Base-by-base conservation (phyloP, 2,329 filamentous ascomycete species). In the Colletotrichum orbiculare region DNA sequence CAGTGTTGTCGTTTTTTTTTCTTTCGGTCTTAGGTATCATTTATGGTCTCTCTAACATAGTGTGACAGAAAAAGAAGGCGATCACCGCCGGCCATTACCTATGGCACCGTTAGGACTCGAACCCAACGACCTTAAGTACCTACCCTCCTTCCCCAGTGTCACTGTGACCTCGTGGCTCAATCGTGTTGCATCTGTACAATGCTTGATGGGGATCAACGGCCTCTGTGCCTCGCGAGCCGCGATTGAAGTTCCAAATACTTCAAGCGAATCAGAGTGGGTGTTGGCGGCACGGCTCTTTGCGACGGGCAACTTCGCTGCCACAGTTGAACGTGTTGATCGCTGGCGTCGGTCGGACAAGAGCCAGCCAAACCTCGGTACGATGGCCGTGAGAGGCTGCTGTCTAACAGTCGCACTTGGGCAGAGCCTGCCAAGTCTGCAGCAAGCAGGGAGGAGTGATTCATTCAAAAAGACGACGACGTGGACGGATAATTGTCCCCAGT, bases 231-330 rank as follows among this genome's bases (percentile, higher is more conserved):
- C 41, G 46, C 38, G 7, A 38, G 39, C 39, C 2, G 6, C 42
- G 9, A 33, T 6, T 17, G 39, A 4, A 39, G 10, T 15, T 35
- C 37, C 49, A 37, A 37, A 35, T 54, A 45, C 13, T 6, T 6
- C 41, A 13, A 37, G 54, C 64, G 60, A 66, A 64, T 66, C 38
- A 66, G 8, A 38, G 11, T 33, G 25, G 11, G 38, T 48, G 49
- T 34, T 7, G 1, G 34, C 48, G 42, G 50, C 49, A 64, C 64
- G 53, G 35, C 45, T 59, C 17, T 47, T 13, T 41, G 25, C 25
- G 25, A 25, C 25, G 25, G 4, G 25, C 25, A 25, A 25, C 25
- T 25, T 25, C 25, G 25, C 25, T 25, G 25, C 25, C 25, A 25
- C 25, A 25, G 25, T 25, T 25, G 25, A 48, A 54, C 45, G 59